Base-by-base conservation (phyloP, 2,329 filamentous ascomycete species). In the Aspergillus bombycis region DNA sequence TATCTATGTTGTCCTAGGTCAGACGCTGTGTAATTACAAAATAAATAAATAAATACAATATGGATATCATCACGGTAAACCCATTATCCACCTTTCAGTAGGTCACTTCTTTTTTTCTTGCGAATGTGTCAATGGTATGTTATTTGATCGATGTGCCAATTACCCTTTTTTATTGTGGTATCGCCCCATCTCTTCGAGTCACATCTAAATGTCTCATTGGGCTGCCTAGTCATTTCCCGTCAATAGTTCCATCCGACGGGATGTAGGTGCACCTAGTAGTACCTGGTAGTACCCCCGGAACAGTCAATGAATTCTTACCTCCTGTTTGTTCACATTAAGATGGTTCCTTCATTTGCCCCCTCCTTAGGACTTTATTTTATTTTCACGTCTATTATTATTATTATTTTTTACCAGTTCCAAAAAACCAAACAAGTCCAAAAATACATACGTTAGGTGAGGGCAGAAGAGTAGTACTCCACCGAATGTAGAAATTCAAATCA, bases 171-270 rank as follows among this genome's bases (percentile, higher is more conserved):
- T 23, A 21, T 23, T 50, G 21, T 23, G 11, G 45, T 7, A 19
- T 10, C 8, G 34, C 30, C 52, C 48, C 58, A 34, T 38, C n/a
- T 30, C 19, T 34, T 34, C 32, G 16, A n/a, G n/a, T 2, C 5
- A 16, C 7, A 41, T 41, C 16, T n/a, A 57, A 56, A 54, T 34
- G 45, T 62, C 54, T 63, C 53, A 69, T 68, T 68, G 67, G 67
- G 28, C 45, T 64, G 56, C 38, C 57, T 57, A 28, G 52, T 54
- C 48, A 36, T 48, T 57, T 65, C 62, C 65, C 63, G 60, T 62
- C 66, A 69, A 68, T 69, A 69, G 67, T 68, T 30, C 23, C 46
- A 38, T 14, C 16, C 28, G 30, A n/a, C 11, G 19, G 26, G 23
- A 30, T n/a, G 14, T 52, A 16, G 43, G 43, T 23, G 23, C 23